Conservation (phyloP, 768 basidiomycete species). For the Pulveroboletus frians region DNA sequence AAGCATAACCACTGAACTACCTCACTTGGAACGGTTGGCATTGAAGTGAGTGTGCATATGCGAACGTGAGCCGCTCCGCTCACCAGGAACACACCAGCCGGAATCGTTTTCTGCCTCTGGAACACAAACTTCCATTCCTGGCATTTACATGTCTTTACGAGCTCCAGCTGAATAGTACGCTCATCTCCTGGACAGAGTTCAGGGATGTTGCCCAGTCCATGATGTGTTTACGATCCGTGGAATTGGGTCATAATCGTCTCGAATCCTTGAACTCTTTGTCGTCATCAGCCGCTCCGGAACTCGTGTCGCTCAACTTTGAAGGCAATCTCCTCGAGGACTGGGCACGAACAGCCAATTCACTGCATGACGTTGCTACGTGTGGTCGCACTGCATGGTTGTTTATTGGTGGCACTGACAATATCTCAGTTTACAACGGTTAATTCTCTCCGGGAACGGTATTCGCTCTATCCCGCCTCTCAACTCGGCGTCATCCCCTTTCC, state of each 20-base stretch:
- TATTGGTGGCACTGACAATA: slow-evolving; percentile 4
- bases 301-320: slow-evolving; percentile 65
- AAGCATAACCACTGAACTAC: slow-evolving; percentile 57
- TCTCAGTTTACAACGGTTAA: slow-evolving; percentile 53
- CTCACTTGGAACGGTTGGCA: slow-evolving; percentile 55
- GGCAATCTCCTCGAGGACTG: slow-evolving; percentile 59
- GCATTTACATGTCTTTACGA: slow-evolving; percentile 55
- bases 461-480: slow-evolving; percentile 38
- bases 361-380: slow-evolving; percentile 45
- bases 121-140: slow-evolving; percentile 27
- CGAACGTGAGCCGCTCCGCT: slow-evolving; percentile 13
- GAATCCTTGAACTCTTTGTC: slow-evolving; percentile 24
- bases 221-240: slow-evolving; percentile 50
- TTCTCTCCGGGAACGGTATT: slow-evolving; percentile 63
- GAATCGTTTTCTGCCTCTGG: slow-evolving; percentile 53
- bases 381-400: background rate
- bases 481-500: slow-evolving; percentile 22
- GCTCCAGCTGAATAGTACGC: slow-evolving; percentile 69
- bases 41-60: slow-evolving; percentile 63
- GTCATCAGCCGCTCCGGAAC: slow-evolving; percentile 16
- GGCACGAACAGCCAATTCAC: slow-evolving; percentile 41
- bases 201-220: slow-evolving; percentile 44
- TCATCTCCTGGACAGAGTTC: slow-evolving; percentile 69
- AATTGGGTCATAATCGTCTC: slow-evolving; percentile 69
- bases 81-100: slow-evolving; percentile 43